These are phyloP conservation scores for Gautieria morchelliformis DNA, from an alignment of 768 basidiomycete genomes.

Conservation along the genomic window DNA sequence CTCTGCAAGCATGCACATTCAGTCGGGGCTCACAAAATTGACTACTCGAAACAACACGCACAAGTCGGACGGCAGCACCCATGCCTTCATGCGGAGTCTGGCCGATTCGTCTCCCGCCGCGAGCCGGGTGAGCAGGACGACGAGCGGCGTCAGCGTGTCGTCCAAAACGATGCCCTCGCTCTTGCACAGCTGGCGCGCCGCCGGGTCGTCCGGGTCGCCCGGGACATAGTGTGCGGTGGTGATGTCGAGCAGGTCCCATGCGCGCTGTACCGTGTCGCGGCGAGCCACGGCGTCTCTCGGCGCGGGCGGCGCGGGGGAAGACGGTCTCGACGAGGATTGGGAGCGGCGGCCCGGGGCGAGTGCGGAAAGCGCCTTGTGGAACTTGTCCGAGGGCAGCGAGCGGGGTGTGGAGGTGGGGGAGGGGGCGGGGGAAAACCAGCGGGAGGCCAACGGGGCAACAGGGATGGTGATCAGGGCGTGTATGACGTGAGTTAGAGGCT, in stretches of 20 bases:
- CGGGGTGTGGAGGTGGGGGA: slow-evolving; percentile 22
- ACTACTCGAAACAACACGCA: slow-evolving; percentile 16
- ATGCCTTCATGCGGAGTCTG: slow-evolving; percentile 47
- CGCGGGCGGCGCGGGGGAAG: slow-evolving; percentile 34
- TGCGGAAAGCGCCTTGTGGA: slow-evolving; percentile 20
- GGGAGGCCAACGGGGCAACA: slow-evolving; percentile 42
- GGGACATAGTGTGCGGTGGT: slow-evolving; percentile 56
- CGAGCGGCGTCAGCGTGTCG: slow-evolving; percentile 67
- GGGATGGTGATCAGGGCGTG: slow-evolving; percentile 78
- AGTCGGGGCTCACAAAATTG: background rate
- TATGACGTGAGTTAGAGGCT: slow-evolving; percentile 74
- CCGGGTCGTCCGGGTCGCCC: slow-evolving; percentile 55
- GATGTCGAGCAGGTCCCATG: slow-evolving; percentile 61
- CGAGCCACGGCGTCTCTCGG: slow-evolving; percentile 28
- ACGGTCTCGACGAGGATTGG: slow-evolving; percentile 28
- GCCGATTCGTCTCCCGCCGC: slow-evolving; percentile 54
- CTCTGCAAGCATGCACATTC: slow-evolving; percentile 26
- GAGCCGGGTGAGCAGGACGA: slow-evolving; percentile 64
- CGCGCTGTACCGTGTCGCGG: slow-evolving; percentile 37
- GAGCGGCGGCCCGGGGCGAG: slow-evolving; percentile 37
- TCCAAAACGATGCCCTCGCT: slow-evolving; percentile 56
- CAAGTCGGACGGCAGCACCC: slow-evolving; percentile 66
- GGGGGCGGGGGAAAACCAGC: slow-evolving; percentile 47
- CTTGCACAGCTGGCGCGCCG: slow-evolving; percentile 43
- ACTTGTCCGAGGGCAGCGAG: slow-evolving; percentile 19